These are phyloP conservation scores for Pestalotiopsis sp. DNA, from an alignment of 2,329 filamentous ascomycete species.

Conservation along the genomic window DNA sequence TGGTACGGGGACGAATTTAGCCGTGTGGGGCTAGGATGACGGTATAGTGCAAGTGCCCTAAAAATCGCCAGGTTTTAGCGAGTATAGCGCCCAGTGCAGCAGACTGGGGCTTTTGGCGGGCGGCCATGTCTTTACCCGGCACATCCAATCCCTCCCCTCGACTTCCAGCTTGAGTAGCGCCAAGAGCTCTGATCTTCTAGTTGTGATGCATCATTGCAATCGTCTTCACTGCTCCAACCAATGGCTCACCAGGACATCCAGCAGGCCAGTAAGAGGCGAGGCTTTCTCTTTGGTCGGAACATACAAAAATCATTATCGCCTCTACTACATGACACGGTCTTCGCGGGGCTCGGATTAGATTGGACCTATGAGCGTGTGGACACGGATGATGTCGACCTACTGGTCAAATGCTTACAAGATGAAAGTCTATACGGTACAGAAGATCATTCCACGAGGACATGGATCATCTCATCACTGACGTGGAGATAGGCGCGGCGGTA, in stretches of 20 bases:
- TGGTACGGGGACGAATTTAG: no score
- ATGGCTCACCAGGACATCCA: not conserved
- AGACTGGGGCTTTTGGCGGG: no score
- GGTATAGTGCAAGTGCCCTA: no score
- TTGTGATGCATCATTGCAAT: not conserved
- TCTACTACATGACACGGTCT: not conserved
- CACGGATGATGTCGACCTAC: not conserved
- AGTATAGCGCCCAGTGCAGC: no score
- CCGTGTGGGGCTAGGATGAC: no score
- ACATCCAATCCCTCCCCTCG: no score
- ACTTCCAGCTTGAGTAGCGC: no score
- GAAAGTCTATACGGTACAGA: not conserved
- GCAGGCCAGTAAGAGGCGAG: not conserved
- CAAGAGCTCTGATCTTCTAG: not conserved
- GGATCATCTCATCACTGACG: not conserved
- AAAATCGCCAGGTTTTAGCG: no score
- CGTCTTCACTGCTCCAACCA: not conserved
- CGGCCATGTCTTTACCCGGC: no score
- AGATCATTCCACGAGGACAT: not conserved
- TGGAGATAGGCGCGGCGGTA: constrained; percentile 62
- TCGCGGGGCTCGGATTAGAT: not conserved
- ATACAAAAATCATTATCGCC: not conserved
- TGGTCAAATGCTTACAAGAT: not conserved
- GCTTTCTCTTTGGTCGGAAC: not conserved
- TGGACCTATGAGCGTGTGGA: not conserved